These are phyloP conservation scores for Hygrophoropsis aurantiaca DNA, from an alignment of 768 basidiomycete genomes.

Conservation along the genomic window DNA sequence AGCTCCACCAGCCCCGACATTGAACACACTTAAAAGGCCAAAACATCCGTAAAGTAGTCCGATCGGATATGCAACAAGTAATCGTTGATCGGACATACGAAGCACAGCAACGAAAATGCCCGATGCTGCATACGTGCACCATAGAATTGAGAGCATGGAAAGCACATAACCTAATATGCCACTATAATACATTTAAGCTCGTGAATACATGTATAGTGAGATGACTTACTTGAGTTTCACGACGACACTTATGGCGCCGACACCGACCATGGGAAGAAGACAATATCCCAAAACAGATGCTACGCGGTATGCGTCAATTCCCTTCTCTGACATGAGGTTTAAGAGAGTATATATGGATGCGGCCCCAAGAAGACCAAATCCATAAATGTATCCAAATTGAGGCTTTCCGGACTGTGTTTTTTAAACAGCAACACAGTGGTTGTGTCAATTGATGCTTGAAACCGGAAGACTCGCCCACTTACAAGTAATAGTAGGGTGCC, in stretches of 20 bases:
- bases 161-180: constrained; percentile 84
- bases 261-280: constrained; percentile 92
- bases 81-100: constrained; percentile 91
- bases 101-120: constrained; percentile 95
- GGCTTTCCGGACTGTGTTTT: constrained; percentile 86
- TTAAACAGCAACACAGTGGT: background rate
- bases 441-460: constrained; percentile 3
- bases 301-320: constrained; percentile 93
- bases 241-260: constrained; percentile 85
- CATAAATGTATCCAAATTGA: constrained; percentile 98
- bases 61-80: constrained; percentile 96
- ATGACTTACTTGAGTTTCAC: constrained; percentile 80
- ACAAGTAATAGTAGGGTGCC: constrained; percentile 91
- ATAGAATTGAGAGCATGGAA: constrained; percentile 78
- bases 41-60: constrained; percentile 94
- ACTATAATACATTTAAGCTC: constrained; percentile 38
- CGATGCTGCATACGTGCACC: constrained; percentile 97
- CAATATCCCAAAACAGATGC: constrained; percentile 97
- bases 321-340: constrained; percentile 94
- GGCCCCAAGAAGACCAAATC: constrained; percentile 93
- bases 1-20: constrained; percentile 41
- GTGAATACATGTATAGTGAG: constrained; percentile 6
- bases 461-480: constrained; percentile 35
- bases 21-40: constrained; percentile 90
- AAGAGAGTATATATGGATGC: constrained; percentile 90